Base-by-base conservation (phyloP, 129 eudicot genomes). In the Lactuca sativa region DNA sequence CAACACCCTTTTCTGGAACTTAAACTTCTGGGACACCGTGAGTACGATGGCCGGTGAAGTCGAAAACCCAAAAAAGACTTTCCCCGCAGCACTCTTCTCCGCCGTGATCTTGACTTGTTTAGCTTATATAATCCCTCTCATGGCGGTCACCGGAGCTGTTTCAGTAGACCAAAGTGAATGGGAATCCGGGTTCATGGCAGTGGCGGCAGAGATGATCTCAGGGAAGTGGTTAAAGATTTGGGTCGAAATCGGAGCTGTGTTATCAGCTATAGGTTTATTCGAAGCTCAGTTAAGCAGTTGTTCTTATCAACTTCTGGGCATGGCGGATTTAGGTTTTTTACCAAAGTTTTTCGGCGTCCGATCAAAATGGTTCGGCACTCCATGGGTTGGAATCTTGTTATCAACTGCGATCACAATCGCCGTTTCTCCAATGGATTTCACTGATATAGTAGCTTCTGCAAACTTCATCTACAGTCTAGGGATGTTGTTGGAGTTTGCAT, bases 1-100 rank as follows among this genome's bases (percentile, higher is more conserved):
- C 66, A 82, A 85, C 15, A 67, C 76, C 18, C 80, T 85, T 38
- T 85, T 82, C 10, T 82, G 90, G 86, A 85, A 85, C 53, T 47
- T 85, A 9, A 85, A 85, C 56, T 85, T 78, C 34, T 85, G 90
- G 90, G 90, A 85, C 33, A 78, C 74, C 1, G 86, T 85, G 0
- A 85, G 90, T 49, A 85, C 90, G 0, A 78, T 82, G 90, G 90
- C 90, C 3, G 90, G 90, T 2, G 90, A 85, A 72, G 86, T 85
- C 4, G 78, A 82, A 7, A 76, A 82, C 14, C 90, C 90, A 0
- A 72, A 70, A 16, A 85, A 74, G 34, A 85, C 84, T 0, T 85
- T 85, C 55, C 86, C 84, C 2, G 0, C 25, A 0, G 84, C 90
- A 0, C 71, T 85, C 3, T 61, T 85, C 6, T 75, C 3, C 15